Base-by-base conservation (phyloP, 345 rosid species). In the Tarenaya hassleriana region DNA sequence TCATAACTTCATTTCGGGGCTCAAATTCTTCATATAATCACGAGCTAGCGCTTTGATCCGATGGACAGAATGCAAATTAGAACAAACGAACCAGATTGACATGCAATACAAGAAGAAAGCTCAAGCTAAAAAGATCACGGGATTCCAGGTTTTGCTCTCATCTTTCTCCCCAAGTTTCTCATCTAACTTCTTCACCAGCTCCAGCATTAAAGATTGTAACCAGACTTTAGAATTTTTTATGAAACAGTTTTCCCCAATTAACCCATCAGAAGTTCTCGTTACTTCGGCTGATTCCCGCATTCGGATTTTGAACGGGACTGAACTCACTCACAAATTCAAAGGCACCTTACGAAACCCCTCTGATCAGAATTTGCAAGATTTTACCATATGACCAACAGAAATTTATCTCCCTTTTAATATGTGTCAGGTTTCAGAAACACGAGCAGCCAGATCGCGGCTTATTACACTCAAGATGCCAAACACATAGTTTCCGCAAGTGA, bases 231-330 rank as follows among this genome's bases (percentile, higher is more conserved):
- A n/a, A 44, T 56, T 45, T 48, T 63, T 16, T 19, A 43, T 57
- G 6, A 60, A n/a, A 63, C 77, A 88, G 98, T 83, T 77, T 64
- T 76, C 83, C 21, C 88, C 95, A 1, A 64, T 52, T 17, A 88
- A 77, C 73, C 81, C 97, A 18, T 68, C 97, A 11, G 94, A 83
- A 74, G 76, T 88, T 13, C 80, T 92, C 15, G 78, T 88, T 39
- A 81, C 94, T 13, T 79, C 88, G 1, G 98, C 98, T 47, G 95
- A 92, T 80, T 92, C 95, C 34, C 80, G 89, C 17, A 70, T 88
- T 39, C 86, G 95, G 15, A 63, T 85, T 40, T 42, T 85, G 64
- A 88, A 81, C 34, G 91, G 91, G 11, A 50, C 75, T 10, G 82
- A 79, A 20, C 60, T 88, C 12, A 53, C 74, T 56, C 88, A 75